A percentile compares a stretch with the other conserved stretches of the same genome.
Conservation (phyloP, 208 protist species). For the Entamoeba moshkovskii region DNA sequence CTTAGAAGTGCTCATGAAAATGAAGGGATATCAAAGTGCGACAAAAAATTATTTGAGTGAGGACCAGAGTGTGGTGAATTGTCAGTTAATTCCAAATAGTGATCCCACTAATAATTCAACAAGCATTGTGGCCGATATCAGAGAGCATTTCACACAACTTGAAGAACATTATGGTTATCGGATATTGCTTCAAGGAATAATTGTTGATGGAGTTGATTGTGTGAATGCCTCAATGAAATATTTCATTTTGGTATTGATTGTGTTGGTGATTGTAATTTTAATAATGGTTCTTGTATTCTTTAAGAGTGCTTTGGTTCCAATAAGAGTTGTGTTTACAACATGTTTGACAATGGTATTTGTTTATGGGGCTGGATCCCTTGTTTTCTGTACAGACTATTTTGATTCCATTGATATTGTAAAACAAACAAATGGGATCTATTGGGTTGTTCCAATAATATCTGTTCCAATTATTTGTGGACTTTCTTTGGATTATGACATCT, state of each 20-base stretch:
- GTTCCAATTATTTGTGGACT: constrained; percentile 45
- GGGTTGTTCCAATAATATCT: constrained; percentile 34
- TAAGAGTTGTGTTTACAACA: constrained; percentile 40
- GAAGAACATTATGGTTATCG: not conserved
- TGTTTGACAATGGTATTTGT: constrained; percentile 24
- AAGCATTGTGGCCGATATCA: not conserved
- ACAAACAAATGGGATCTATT: constrained; percentile 20
- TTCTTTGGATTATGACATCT: constrained; percentile 50
- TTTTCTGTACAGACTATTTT: constrained; percentile 27
- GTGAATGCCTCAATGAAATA: not conserved
- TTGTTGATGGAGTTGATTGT: not conserved
- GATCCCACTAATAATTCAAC: not conserved
- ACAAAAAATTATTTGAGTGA: not conserved
- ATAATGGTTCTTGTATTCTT: constrained; percentile 39
- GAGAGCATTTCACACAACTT: not conserved
- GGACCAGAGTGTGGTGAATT: not conserved
- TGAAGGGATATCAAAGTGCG: not conserved
- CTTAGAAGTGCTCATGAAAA: not conserved
- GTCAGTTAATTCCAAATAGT: not conserved
- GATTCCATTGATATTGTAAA: constrained; percentile 6
- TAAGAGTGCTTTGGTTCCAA: constrained; percentile 33
- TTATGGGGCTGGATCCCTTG: constrained; percentile 35
- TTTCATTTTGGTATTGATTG: constrained; percentile 38
- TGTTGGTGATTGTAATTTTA: constrained; percentile 26
- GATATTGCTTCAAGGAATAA: not conserved